Evolutionary conservation across 495 filamentous ascomycete species (phyloP).

Genomic region (Astrothelium subdiscretum): DNA sequence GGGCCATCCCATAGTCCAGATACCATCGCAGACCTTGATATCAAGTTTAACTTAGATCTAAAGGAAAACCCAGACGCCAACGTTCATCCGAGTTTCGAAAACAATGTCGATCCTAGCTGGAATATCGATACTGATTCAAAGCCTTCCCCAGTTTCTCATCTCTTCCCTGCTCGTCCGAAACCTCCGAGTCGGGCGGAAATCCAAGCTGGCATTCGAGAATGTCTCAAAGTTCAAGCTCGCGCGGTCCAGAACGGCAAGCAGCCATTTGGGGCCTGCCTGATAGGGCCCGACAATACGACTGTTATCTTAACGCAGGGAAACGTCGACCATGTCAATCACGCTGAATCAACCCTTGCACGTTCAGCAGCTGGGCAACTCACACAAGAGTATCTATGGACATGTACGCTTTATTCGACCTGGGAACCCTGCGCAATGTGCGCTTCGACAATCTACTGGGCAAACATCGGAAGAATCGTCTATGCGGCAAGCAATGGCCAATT

Average conservation of each 20-base stretch:
- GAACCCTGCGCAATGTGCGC: constrained; percentile 48
- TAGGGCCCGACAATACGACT: constrained; percentile 39
- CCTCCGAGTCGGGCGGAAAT: constrained; percentile 31
- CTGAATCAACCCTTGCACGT: constrained; percentile 39
- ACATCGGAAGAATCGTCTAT: constrained; percentile 44
- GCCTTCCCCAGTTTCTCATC: background rate
- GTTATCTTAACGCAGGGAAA: constrained; percentile 37
- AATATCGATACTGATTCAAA: background rate
- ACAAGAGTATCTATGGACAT: constrained; percentile 36
- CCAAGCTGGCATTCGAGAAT: constrained; percentile 25
- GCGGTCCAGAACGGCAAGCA: constrained; percentile 34
- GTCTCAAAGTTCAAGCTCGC: constrained; percentile 31
- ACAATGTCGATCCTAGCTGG: background rate
- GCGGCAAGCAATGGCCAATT: constrained; percentile 40
- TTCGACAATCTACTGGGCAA: constrained; percentile 40
- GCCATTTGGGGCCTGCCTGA: constrained; percentile 38
- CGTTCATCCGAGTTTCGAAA: background rate
- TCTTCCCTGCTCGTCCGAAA: constrained; percentile 8
- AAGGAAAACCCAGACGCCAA: background rate
- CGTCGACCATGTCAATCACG: constrained; percentile 45
- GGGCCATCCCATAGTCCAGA: background rate
- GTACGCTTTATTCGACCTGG: constrained; percentile 44
- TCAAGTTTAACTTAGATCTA: background rate
- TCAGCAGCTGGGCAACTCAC: constrained; percentile 40
- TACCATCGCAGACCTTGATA: background rate